Conservation (phyloP, 192 early-diverging fungal genomes). For the Linnemannia hyalina region DNA sequence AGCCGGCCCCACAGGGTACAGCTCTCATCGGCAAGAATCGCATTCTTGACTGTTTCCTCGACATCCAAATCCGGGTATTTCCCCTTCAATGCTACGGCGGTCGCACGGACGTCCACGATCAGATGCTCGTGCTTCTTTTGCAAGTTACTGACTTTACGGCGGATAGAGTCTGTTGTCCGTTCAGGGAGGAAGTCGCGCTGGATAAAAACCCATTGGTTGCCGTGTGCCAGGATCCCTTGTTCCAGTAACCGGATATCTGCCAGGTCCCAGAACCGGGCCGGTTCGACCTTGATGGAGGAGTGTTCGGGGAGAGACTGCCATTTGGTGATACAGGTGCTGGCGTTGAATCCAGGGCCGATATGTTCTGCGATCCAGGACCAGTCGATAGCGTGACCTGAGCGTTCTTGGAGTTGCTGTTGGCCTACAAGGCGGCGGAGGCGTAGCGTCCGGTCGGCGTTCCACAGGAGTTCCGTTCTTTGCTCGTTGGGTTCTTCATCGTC, state of each 20-base stretch:
- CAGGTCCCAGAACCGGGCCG: constrained; percentile 17
- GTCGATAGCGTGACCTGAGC: constrained; percentile 14
- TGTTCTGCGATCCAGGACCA: constrained; percentile 54
- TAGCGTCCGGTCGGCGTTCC: constrained; percentile 1
- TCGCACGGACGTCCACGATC: neutral
- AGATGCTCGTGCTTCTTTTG: constrained; percentile 19
- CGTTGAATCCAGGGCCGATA: constrained; percentile 36
- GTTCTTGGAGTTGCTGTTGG: constrained; percentile 35
- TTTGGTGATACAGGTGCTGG: constrained; percentile 31
- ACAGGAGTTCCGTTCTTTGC: neutral
- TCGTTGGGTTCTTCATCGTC: neutral
- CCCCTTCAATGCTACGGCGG: neutral
- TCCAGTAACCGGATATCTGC: constrained; percentile 11
- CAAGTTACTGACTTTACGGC: constrained; percentile 43
- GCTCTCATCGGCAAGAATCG: neutral
- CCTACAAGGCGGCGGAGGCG: constrained; percentile 28
- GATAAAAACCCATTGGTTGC: constrained; percentile 24
- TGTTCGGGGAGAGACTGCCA: constrained; percentile 23
- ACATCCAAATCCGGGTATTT: neutral
- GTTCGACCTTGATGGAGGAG: neutral
- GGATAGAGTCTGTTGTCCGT: constrained; percentile 38
- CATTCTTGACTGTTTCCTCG: constrained; percentile 1
- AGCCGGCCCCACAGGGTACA: neutral
- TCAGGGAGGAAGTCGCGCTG: constrained; percentile 14
- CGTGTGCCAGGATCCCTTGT: constrained; percentile 16